Base-by-base conservation (phyloP, 805 yeast species). In the Sungouiella blattae region DNA sequence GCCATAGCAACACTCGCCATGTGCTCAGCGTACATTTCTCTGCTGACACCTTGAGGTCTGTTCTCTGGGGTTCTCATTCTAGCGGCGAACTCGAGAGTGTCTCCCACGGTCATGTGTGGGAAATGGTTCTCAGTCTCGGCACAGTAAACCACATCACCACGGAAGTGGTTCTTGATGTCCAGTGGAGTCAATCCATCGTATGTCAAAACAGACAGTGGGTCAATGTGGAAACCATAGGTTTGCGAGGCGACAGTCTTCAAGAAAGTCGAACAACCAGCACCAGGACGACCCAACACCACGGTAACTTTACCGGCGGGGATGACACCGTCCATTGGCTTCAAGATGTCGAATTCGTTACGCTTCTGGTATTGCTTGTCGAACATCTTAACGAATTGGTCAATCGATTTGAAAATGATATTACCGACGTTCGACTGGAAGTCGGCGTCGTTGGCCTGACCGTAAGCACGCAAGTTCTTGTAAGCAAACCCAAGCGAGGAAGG, bases 121-220 rank as follows among this genome's bases (percentile, higher is more conserved):
- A 73, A 77, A 58, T 77, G 82, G 20, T 60, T 60, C 53, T 77
- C 83, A 31, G 71, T 62, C 59, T 76, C 81, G 3, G 80, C 76
- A 32, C 71, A 73, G 45, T 60, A 62, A 15, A 63, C 52, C 13
- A 63, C 64, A 40, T 62, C 69, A 41, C 69, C 69, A 33, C 65
- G 50, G 45, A 56, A 55, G 42, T 59, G 49, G 8, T 50, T 46
- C 6, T 39, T 44, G 18, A 62, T 56, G 8, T 63, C 67, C 8
- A 48, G 8, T 6, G 49, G 60, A 15, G 55, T 32, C 32, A 64
- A 44, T 4, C 70, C 70, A 41, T 61, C 65, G 41, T 62, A 64
- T 9, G 60, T 38, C 26, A 64, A 54, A 11, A 33, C 40, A 6
- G 69, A 62, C 21, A 59, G 55, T 14, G 50, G 46, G 30, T 53